Base-by-base conservation (phyloP, 2,329 filamentous ascomycete species). In the Trichoderma harzianum region DNA sequence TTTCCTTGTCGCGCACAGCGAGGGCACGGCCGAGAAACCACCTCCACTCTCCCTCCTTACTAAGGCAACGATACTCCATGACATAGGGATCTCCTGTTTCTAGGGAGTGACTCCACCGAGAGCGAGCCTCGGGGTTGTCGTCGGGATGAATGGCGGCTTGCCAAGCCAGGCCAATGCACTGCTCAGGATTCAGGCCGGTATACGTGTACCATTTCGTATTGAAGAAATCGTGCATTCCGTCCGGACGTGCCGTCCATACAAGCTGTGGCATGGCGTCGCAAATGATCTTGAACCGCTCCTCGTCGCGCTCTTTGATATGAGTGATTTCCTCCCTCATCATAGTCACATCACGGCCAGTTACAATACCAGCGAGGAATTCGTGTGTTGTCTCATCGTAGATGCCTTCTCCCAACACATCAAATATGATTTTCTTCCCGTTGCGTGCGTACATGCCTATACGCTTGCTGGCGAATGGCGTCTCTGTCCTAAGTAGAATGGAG, bases 191-290 rank as follows among this genome's bases (percentile, higher is more conserved):
- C 28, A 94, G 80, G 0, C 93, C 91, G 0, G 93, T 95, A 76
- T 93, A 95, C n/a, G 89, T 87, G 76, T 93, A 93, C 91, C 92
- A 95, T n/a, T 90, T 84, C 61, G 89, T 87, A 72, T 92, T 93
- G 79, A 91, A 95, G 81, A 93, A 95, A 76, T 95, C 92, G 75
- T 89, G 86, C 30, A 83, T 76, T 0, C 93, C 92, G 18, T 91
- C 87, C 0, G 91, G 86, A 0, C 82, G 89, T 0, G 92, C 88
- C 0, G 91, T 94, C 92, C 92, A 95, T 6, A 95, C 90, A 80
- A 91, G 83, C 76, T 91, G 89, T 2, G 89, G 89, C 86, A 91
- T 90, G 24, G 87, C 91, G 74, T 95, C 92, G 74, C 91, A 93
- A 63, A 95, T 94, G 7, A 91, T 84, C 76, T 90, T 89, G 79